These are phyloP conservation scores for Mesembryanthemum crystallinum DNA, from an alignment of 148 eudicot species.

Conservation along the genomic window DNA sequence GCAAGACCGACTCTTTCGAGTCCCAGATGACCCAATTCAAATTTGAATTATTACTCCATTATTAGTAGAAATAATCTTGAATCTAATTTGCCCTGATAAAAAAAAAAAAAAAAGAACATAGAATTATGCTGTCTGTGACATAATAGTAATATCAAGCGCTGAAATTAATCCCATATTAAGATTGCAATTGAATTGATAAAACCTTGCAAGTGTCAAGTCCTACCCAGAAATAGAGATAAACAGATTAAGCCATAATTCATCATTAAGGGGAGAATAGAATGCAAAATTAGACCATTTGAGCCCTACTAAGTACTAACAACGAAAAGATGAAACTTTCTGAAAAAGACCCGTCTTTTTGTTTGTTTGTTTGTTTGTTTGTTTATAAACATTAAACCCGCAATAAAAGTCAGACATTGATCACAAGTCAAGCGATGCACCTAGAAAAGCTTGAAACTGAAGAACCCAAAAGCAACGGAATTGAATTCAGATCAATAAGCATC, in stretches of 20 bases:
- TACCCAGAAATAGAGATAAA: background rate
- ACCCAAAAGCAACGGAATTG: background rate
- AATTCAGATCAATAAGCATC: background rate
- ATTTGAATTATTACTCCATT: background rate
- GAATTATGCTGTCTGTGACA: conserved; percentile 18
- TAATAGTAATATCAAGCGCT: conserved; percentile 11
- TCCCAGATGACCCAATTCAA: background rate
- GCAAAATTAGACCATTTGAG: background rate
- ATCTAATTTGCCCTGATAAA: conserved; percentile 8
- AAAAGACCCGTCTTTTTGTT: background rate
- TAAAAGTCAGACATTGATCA: conserved; percentile 9
- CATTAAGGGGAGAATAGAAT: too few species aligned
- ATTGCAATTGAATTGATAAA: background rate
- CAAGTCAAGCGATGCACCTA: conserved; percentile 1
- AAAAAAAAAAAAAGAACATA: background rate
- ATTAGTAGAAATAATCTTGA: background rate
- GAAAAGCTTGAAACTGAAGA: background rate
- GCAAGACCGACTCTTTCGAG: background rate
- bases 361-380: background rate
- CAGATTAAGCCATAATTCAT: background rate
- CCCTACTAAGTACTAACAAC: background rate
- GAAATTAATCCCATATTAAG: background rate
- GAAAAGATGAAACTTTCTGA: background rate
- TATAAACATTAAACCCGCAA: background rate
- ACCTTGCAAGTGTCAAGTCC: too few species aligned